Evolutionary conservation across 208 protist genomes (phyloP), one percentile per base, ranked within the genome.

Genomic region (Trypanosomatidae sp.): DNA sequence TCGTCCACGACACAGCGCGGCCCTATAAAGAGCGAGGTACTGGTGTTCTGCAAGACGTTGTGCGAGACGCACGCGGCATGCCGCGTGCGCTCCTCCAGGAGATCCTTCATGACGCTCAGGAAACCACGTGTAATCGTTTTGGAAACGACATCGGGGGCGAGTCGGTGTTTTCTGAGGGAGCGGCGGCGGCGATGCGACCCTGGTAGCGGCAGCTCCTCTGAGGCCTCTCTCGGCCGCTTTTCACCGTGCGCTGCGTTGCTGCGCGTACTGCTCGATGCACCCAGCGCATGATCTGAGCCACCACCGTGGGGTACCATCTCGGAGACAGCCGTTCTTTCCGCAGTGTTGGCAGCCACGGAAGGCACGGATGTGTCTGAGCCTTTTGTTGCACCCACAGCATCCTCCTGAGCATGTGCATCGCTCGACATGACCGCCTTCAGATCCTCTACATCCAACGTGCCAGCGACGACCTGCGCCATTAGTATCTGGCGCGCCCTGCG

Each of bases 21-120:
- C 0, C 91, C 91, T 89, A 96, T 91, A 67, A 94, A 96, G 36
- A 96, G 84, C 1, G 91, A 91, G 12, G 84, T 91, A 73, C 82
- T 92, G 25, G 82, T 86, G 69, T 87, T 69, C 17, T 75, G 59
- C 60, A 96, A 81, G 9, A 66, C 73, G 77, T 96, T 96, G 36
- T 84, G 49, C 44, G 84, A 43, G 17, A 92, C 66, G 28, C 74
- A 70, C n/a, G 80, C 69, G 73, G 91, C 87, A 36, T 84, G 76
- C 15, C 59, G 69, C 41, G 76, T 60, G 8, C 79, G 75, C 62
- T 88, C 77, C 22, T 82, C 71, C 4, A 94, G 67, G 19, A 83
- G 69, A 36, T 74, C 76, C 62, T 86, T 69, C 3, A 83, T 88
- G 43, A 94, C 86, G 2, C 66, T 68, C 17, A 96, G 81, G 56